Conservation (phyloP, 2,329 filamentous ascomycete species). For the Xylaria multiplex region DNA sequence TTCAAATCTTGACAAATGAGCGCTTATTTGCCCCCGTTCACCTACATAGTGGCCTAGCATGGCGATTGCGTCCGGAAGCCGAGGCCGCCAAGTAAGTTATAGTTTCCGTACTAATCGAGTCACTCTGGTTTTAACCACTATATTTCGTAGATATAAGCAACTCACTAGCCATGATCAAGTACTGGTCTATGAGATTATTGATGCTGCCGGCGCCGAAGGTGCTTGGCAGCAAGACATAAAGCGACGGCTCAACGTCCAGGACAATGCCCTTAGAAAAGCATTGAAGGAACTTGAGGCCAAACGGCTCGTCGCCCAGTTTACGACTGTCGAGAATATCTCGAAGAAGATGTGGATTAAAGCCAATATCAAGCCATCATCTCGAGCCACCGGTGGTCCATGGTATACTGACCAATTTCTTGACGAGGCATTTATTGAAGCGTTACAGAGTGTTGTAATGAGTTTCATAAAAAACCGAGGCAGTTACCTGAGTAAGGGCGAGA, state of each 20-base stretch:
- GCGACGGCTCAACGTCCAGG: slow-evolving; percentile 81
- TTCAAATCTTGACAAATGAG: slow-evolving; percentile 68
- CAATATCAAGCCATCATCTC: slow-evolving; percentile 83
- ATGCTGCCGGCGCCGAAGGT: slow-evolving; percentile 83
- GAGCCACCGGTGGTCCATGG: slow-evolving; percentile 93
- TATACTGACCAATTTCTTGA: slow-evolving; percentile 93
- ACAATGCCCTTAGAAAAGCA: slow-evolving; percentile 80
- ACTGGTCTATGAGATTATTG: slow-evolving; percentile 88
- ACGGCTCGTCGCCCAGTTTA: slow-evolving; percentile 86
- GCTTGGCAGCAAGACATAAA: slow-evolving; percentile 93
- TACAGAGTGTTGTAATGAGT: slow-evolving; percentile 62
- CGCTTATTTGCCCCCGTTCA: slow-evolving; percentile 65
- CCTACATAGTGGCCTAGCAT: slow-evolving; percentile 59
- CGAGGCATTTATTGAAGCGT: slow-evolving; percentile 82
- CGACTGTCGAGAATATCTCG: slow-evolving; percentile 88
- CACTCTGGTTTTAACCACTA: slow-evolving; percentile 5
- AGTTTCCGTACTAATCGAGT: slow-evolving; percentile 12
- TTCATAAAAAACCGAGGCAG: slow-evolving; percentile 50
- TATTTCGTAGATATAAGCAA: slow-evolving; percentile 62
- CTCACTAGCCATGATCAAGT: slow-evolving; percentile 77
- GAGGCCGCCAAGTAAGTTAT: slow-evolving; percentile 69
- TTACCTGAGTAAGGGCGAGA: slow-evolving; percentile 50
- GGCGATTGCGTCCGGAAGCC: slow-evolving; percentile 67
- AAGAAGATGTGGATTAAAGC: slow-evolving; percentile 97
- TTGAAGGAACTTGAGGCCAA: slow-evolving; percentile 86